Conservation (phyloP, 73 alveolate species). For the Effrenium voratum region DNA sequence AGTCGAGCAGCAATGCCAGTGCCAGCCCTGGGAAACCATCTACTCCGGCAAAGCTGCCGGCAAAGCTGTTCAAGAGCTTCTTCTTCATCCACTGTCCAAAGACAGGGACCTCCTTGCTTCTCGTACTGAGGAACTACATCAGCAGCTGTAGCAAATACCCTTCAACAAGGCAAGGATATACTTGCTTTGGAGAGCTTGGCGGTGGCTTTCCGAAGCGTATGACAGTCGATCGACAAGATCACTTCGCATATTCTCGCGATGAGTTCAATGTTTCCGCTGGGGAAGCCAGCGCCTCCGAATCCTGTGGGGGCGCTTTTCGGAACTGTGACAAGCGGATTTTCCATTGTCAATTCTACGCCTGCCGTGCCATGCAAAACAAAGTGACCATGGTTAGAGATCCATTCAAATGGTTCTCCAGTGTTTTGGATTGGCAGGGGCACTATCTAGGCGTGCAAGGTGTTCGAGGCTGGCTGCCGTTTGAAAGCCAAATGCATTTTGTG, state of each 20-base stretch:
- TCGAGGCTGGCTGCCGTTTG: not conserved
- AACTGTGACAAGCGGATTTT: not conserved
- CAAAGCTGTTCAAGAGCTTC: not conserved
- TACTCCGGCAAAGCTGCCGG: no score
- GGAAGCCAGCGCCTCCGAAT: not conserved
- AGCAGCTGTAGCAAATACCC: not conserved
- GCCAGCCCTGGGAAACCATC: no score
- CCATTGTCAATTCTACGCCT: not conserved
- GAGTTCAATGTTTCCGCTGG: not conserved
- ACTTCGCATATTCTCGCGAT: not conserved
- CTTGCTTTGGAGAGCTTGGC: not conserved
- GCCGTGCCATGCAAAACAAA: not conserved
- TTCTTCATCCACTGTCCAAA: not conserved
- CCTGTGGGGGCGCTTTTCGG: not conserved
- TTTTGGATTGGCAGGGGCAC: not conserved
- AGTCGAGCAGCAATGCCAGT: no score
- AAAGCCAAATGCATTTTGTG: not conserved
- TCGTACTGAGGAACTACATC: not conserved
- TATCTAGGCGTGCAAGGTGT: not conserved
- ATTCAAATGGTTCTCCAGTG: not conserved
- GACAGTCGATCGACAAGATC: not conserved
- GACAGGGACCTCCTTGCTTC: not conserved
- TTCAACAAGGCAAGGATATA: not conserved
- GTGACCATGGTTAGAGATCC: not conserved
- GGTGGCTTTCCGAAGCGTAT: not conserved